A percentile compares a stretch with the other conserved stretches of the same genome.
phyloP scores from a whole-genome alignment of 352 stramenopile genomes.

The Phytophthora hybrid region DNA sequence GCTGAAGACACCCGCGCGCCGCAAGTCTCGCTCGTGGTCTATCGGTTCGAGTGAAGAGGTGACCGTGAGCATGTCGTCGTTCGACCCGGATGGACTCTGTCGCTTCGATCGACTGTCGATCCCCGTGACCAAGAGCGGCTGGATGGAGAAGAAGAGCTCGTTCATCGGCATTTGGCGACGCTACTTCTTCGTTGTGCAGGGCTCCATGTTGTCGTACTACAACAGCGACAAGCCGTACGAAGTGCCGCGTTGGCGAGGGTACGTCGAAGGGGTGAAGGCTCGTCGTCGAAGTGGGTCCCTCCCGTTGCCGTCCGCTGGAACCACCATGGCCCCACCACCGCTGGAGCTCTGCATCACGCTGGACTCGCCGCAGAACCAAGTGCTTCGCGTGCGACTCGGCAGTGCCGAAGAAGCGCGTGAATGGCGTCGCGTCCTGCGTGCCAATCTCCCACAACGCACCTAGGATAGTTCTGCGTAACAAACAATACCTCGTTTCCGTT shows the following conservation, averaged over 20 bases:
- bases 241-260: constrained; percentile 67
- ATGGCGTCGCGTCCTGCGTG: constrained; percentile 44
- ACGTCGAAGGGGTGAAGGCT: constrained; percentile 58
- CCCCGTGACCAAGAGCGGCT: constrained; percentile 64
- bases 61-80: constrained; percentile 65
- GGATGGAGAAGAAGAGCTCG: constrained; percentile 72
- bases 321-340: constrained; percentile 26
- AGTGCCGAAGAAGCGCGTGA: constrained; percentile 45
- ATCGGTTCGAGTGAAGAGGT: constrained; percentile 56
- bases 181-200: constrained; percentile 83
- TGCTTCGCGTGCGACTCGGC: constrained; percentile 34
- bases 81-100: constrained; percentile 62
- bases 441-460: constrained; percentile 22
- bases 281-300: constrained; percentile 33
- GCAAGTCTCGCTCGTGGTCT: constrained; percentile 74
- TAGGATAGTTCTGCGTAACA: constrained; percentile 25
- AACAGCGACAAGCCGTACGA: constrained; percentile 79
- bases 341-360: constrained; percentile 46
- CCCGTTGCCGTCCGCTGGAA: constrained; percentile 13
- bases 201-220: constrained; percentile 79
- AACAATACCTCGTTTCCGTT: constrained; percentile 16
- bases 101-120: constrained; percentile 72
- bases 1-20: constrained; percentile 66
- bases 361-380: constrained; percentile 39
- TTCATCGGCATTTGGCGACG: constrained; percentile 67